These are phyloP conservation scores for Helichrysum umbraculigerum DNA, from an alignment of 129 eudicot genomes.

Conservation along the genomic window DNA sequence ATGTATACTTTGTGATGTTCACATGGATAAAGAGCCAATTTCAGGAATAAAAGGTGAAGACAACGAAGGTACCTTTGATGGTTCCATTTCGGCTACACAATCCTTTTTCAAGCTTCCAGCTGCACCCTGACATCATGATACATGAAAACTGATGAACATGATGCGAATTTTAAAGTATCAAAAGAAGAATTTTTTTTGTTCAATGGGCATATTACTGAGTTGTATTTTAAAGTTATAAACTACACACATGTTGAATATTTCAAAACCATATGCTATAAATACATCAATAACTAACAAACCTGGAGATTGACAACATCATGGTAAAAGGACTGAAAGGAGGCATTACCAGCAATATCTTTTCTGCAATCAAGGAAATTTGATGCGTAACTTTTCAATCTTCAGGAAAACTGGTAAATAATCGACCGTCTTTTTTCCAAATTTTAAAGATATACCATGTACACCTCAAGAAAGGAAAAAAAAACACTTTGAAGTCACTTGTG, in stretches of 20 bases:
- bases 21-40: slow-evolving; percentile 3
- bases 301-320: slow-evolving; percentile 81
- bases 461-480: neutral
- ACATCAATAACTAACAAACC: slow-evolving; percentile 41
- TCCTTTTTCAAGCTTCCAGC: slow-evolving; percentile 71
- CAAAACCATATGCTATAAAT: slow-evolving; percentile 11
- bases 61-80: slow-evolving; percentile 63
- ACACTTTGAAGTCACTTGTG: neutral
- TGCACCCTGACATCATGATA: slow-evolving; percentile 56
- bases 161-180: neutral
- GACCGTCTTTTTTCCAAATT: slow-evolving; percentile 1
- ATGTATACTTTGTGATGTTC: neutral
- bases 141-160: slow-evolving; percentile 24
- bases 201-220: slow-evolving; percentile 11
- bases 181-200: neutral
- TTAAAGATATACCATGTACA: slow-evolving; percentile 6
- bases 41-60: neutral
- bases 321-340: slow-evolving; percentile 64
- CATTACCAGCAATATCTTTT: slow-evolving; percentile 67
- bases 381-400: slow-evolving; percentile 6
- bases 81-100: slow-evolving; percentile 67
- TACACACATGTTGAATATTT: neutral
- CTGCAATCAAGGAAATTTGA: slow-evolving; percentile 44
- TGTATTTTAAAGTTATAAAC: neutral
- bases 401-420: slow-evolving; percentile 3